A percentile compares a stretch with the other conserved stretches of the same genome.
phyloP scores from a whole-genome alignment of 306 rosid species.

The Prunus salicina region DNA sequence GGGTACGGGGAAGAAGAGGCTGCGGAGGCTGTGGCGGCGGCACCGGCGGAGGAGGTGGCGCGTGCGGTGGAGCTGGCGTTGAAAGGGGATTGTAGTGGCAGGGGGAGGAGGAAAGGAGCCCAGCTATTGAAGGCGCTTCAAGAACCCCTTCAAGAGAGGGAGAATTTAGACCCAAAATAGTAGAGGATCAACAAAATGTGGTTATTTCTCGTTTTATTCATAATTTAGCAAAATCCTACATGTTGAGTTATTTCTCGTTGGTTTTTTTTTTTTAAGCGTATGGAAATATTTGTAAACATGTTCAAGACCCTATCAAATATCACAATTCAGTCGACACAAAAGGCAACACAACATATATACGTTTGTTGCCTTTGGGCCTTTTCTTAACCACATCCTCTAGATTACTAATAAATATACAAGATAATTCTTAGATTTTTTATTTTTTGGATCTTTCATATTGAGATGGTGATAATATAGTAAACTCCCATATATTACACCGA shows the following conservation, averaged over 20 bases:
- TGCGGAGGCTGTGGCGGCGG: slow-evolving; percentile 26
- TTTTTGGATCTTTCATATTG: too few species aligned
- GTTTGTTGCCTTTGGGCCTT: too few species aligned
- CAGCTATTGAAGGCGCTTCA: slow-evolving; percentile 59
- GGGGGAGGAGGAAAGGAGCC: slow-evolving; percentile 78
- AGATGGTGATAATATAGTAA: fast-evolving
- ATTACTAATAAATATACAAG: too few species aligned
- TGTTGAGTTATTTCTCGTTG: too few species aligned
- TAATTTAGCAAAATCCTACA: too few species aligned
- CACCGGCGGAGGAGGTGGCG: slow-evolving; percentile 94
- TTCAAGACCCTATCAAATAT: too few species aligned
- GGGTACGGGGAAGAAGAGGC: slow-evolving; percentile 17
- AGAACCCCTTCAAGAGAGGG: not conserved
- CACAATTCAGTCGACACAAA: too few species aligned
- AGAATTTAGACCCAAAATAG: not conserved
- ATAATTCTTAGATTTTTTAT: too few species aligned
- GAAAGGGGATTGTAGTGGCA: slow-evolving; percentile 69
- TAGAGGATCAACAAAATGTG: not conserved
- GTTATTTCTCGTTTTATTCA: not conserved
- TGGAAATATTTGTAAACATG: too few species aligned
- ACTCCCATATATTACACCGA: fast-evolving
- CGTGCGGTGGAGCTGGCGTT: slow-evolving; percentile 86
- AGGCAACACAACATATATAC: too few species aligned
- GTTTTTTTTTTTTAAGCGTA: too few species aligned
- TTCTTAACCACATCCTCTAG: too few species aligned